Base-by-base conservation (phyloP, 2,329 filamentous ascomycete species). In the Talaromyces rugulosus region DNA sequence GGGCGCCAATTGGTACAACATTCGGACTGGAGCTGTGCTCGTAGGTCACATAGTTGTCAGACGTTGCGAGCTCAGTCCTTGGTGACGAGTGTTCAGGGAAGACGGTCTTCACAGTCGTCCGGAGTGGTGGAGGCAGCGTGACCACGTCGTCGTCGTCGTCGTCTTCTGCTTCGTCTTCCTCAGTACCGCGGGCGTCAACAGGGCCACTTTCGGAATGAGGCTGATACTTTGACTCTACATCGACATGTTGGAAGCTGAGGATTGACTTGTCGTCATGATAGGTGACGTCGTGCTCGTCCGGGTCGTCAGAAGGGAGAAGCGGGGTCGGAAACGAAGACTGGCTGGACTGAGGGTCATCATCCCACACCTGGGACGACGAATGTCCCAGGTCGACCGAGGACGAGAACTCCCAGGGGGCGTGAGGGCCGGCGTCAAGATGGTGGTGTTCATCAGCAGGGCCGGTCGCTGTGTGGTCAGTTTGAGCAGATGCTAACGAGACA, bases 21-120 rank as follows among this genome's bases (percentile, higher is more conserved):
- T 78, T 80, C 3, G 77, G 77, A 65, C 76, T 80, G 33, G 77
- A 78, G 16, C 71, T 69, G 58, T 54, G 59, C 23, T 64, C 62
- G 16, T 64, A 61, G 14, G 63, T 59, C 33, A 59, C 53, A 40
- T 56, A 62, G 44, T 62, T 62, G 23, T 56, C 59, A 18, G 62
- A 62, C 2, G 56, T 60, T 36, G 60, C 40, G 31, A 51, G 42
- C 4, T 58, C 56, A 31, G 59, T 31, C 6, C 56, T 33, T n/a
- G 63, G 70, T 50, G 67, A 73, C 27, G 72, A 70, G 4, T 68
- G 64, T 56, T 75, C 73, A 2, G 72, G 71, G 2, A 70, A 59
- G 23, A 77, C 73, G 0, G 72, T 63, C 62, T 76, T 78, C 59
- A 78, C 77, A 1, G 76, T 77, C 16, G 74, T 70, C 11, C 72